Percentiles rank a stretch among this genome's conserved stretches.
Conservation (phyloP, 805 yeast genomes). For the Candida peoriensis region DNA sequence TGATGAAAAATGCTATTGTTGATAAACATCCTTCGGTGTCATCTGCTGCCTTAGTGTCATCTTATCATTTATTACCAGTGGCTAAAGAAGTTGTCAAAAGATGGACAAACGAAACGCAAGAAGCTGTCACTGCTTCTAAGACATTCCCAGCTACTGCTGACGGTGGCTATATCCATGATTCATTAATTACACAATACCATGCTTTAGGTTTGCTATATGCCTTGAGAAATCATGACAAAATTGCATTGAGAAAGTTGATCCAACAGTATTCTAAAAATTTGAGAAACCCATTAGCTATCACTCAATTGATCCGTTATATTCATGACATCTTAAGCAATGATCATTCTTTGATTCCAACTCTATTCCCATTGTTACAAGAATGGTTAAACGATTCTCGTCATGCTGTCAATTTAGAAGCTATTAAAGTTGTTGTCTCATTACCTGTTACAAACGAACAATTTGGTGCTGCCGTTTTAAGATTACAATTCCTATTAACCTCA, state of each 20-base stretch:
- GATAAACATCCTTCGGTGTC: conserved; percentile 84
- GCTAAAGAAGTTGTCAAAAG: conserved; percentile 90
- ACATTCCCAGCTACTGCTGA: conserved; percentile 35
- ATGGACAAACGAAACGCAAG: conserved; percentile 92
- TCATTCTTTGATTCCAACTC: conserved; percentile 47
- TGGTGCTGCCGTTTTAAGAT: conserved; percentile 63
- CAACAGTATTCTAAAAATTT: conserved; percentile 66
- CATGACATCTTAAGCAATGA: conserved; percentile 71
- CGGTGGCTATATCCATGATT: conserved; percentile 53
- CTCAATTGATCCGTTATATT: conserved; percentile 80
- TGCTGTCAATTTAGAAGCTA: conserved; percentile 88
- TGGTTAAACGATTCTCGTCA: conserved; percentile 81
- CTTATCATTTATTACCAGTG: conserved; percentile 84
- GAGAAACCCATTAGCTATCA: conserved; percentile 76
- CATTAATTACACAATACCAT: conserved; percentile 89
- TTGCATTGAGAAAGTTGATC: conserved; percentile 89
- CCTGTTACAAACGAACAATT: conserved; percentile 59
- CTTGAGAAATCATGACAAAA: conserved; percentile 83
- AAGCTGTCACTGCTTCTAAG: conserved; percentile 61
- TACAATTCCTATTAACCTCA: conserved; percentile 74
- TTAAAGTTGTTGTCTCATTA: conserved; percentile 43
- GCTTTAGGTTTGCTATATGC: conserved; percentile 89
- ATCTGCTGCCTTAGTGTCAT: conserved; percentile 89
- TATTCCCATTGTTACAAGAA: conserved; percentile 59
- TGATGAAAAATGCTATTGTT: conserved; percentile 88